phyloP scores from a whole-genome alignment of 106 monocot genomes.

The Platanthera zijinensis region DNA sequence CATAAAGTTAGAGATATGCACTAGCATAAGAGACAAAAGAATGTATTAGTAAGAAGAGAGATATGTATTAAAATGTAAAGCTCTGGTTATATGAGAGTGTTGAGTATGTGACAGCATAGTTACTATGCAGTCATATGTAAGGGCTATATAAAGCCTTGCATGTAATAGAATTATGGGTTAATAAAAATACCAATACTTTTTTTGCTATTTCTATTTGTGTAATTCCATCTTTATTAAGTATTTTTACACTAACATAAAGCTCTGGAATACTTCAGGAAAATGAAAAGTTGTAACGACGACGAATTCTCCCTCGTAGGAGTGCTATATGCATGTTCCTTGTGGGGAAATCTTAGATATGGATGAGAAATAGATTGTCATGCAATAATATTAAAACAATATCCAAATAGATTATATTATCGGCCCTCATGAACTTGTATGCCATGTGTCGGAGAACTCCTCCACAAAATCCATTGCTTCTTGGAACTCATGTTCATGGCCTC shows the following conservation, averaged over 20 bases:
- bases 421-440: slow-evolving; percentile 63
- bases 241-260: slow-evolving; percentile 8
- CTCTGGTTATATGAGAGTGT: too few species aligned
- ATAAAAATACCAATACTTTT: too few species aligned
- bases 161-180: too few species aligned
- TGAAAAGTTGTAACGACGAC: slow-evolving; percentile 27
- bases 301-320: slow-evolving; percentile 53
- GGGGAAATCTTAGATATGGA: slow-evolving; percentile 31
- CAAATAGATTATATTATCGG: slow-evolving; percentile 37
- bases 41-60: too few species aligned
- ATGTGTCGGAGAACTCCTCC: slow-evolving; percentile 38
- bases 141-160: too few species aligned
- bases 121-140: too few species aligned
- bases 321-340: slow-evolving; percentile 50
- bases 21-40: too few species aligned
- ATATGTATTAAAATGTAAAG: too few species aligned
- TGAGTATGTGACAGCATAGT: too few species aligned
- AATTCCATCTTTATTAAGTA: too few species aligned
- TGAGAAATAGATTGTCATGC: slow-evolving; percentile 39
- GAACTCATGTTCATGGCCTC: slow-evolving; percentile 56
- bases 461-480: slow-evolving; percentile 53
- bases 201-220: too few species aligned
- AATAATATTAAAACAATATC: slow-evolving; percentile 11
- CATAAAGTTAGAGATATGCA: too few species aligned
- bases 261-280: slow-evolving; percentile 27